Percentiles rank a stretch among this genome's conserved stretches.
Evolutionary conservation across 768 basidiomycete genomes (phyloP).

Genomic region (Suillus placidus): DNA sequence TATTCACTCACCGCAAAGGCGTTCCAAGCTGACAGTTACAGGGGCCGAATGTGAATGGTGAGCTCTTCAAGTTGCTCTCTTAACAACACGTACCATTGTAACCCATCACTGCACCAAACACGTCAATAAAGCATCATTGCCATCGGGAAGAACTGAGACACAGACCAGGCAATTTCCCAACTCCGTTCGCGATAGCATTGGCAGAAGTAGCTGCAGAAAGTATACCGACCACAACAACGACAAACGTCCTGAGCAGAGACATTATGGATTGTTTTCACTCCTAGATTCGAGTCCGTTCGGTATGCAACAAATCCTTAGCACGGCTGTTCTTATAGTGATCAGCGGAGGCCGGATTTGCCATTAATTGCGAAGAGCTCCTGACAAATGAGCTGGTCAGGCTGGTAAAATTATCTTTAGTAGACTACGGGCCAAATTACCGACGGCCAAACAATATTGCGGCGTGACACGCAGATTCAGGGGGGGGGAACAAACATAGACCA

Average conservation of each 20-base stretch:
- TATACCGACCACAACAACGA: conserved; percentile 13
- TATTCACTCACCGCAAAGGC: conserved; percentile 54
- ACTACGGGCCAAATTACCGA: no score
- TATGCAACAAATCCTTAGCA: not conserved
- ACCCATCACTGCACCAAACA: conserved; percentile 28
- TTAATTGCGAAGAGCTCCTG: not conserved
- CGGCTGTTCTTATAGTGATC: conserved; percentile 17
- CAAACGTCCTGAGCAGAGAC: conserved; percentile 14
- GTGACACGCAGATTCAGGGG: no score
- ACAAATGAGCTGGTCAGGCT: not conserved
- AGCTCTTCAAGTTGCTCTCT: not conserved
- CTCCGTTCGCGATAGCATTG: conserved; percentile 30
- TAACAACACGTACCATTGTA: conserved; percentile 28
- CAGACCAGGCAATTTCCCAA: conserved; percentile 36
- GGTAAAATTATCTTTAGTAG: no score
- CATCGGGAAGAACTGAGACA: not conserved
- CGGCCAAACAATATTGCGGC: no score
- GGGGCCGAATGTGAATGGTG: not conserved
- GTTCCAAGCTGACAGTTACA: conserved; percentile 57
- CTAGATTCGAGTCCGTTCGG: not conserved
- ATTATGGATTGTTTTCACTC: conserved; percentile 10
- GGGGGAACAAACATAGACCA: no score
- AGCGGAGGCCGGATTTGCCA: conserved; percentile 10
- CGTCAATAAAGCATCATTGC: conserved; percentile 11
- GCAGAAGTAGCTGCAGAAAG: conserved; percentile 17